Evolutionary conservation across 257 asterid species (phyloP), one percentile per base, ranked within the genome.

Genomic region (Plantago elongata): DNA sequence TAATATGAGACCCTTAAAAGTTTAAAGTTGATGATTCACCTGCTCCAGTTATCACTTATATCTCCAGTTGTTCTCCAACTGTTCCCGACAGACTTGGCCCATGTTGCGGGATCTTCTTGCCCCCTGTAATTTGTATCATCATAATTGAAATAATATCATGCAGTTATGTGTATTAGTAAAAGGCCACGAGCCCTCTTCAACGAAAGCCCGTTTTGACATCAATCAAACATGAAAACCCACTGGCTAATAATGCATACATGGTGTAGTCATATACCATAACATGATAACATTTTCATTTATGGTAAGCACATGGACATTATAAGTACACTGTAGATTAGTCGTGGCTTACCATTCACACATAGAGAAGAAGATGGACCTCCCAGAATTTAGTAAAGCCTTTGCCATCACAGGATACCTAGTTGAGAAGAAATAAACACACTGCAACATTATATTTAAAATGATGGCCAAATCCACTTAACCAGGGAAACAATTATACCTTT

Each of bases 31-130:
- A 34, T 34, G 40, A 48, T 46, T 68, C 70, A 89, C 97, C 95
- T 90, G 57, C 64, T 63, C 99, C 99, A 92, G 49, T 71, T 65
- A 67, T 92, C 97, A 5, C 65, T 44, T 52, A 92, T 89, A 72
- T 92, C 99, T 63, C 94, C 96, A 4, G 97, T 92, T 29, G 96
- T 92, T 74, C 99, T 81, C 99, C 97, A 92, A 64, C 99, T 92
- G 77, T 92, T 86, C 54, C 91, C 96, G 3, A 86, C 38, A 14
- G 82, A 64, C 63, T 75, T 75, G 42, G 91, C 99, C 99, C 99
- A 92, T 43, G 97, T 89, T 15, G 99, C 99, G 42, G 99, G 99
- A 77, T 92, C 86, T 46, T 86, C 89, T 45, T 71, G 74, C 3
- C 99, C 99, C 99, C 98, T 90, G 64, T 17, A 65, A 64, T 45